Conservation (phyloP, 768 basidiomycete species). For the Phanerodontia chrysosporium region DNA sequence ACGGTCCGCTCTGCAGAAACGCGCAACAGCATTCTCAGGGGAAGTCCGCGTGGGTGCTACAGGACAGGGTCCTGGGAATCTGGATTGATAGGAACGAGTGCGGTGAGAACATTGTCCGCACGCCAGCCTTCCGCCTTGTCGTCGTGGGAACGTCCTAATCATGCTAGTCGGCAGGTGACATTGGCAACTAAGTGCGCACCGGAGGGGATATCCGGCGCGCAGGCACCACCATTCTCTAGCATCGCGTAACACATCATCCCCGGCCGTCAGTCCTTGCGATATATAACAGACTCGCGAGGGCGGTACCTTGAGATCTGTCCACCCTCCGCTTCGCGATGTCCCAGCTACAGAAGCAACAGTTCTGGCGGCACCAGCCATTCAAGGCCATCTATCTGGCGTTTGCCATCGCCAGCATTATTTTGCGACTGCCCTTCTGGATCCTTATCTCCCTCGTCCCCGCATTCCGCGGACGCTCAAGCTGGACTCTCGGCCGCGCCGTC, state of each 20-base stretch:
- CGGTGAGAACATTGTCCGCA: not conserved
- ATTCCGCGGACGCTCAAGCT: conserved; percentile 8
- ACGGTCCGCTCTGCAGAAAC: not conserved
- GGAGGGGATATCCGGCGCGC: not conserved
- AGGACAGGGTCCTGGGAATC: not conserved
- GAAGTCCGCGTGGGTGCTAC: not conserved
- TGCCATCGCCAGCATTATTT: not conserved
- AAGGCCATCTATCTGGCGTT: conserved; percentile 10
- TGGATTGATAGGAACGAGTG: not conserved
- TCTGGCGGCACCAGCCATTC: conserved; percentile 9
- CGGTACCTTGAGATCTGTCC: not conserved
- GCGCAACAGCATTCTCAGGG: not conserved
- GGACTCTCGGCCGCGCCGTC: conserved; percentile 10
- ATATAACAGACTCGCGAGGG: not conserved
- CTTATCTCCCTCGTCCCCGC: conserved; percentile 1
- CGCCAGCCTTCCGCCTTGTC: not conserved
- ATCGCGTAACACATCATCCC: not conserved
- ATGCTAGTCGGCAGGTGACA: not conserved
- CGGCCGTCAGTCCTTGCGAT: not conserved
- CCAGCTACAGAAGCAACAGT: not conserved
- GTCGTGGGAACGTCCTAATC: not conserved
- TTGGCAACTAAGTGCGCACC: not conserved
- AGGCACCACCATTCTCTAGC: not conserved
- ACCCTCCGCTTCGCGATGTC: not conserved
- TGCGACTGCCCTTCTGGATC: conserved; percentile 7